A percentile compares a stretch with the other conserved stretches of the same genome.
These are phyloP conservation scores for Yamadazyma diospyri DNA, from an alignment of 1,139 yeast species.

Conservation along the genomic window DNA sequence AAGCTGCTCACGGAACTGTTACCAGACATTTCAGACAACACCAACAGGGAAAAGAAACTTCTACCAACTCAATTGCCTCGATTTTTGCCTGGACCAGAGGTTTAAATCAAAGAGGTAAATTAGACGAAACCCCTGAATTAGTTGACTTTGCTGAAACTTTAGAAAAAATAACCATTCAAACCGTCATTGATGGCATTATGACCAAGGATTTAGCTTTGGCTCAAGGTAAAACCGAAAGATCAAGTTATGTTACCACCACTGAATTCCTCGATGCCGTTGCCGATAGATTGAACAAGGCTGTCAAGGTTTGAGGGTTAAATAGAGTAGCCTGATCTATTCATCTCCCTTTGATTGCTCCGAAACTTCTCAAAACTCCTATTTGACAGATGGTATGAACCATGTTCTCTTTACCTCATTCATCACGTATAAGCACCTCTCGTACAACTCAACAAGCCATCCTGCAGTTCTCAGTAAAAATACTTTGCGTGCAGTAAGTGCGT, in stretches of 20 bases:
- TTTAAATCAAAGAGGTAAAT: slow-evolving; percentile 72
- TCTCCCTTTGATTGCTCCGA: too few species aligned
- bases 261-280: slow-evolving; percentile 70
- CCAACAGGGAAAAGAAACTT: slow-evolving; percentile 80
- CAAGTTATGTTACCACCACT: slow-evolving; percentile 67
- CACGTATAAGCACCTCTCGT: too few species aligned
- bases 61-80: slow-evolving; percentile 81
- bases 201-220: slow-evolving; percentile 81
- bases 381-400: too few species aligned
- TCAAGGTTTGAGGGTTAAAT: neutral
- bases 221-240: slow-evolving; percentile 62
- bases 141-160: slow-evolving; percentile 61
- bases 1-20: slow-evolving; percentile 87
- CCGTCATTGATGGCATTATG: slow-evolving; percentile 74
- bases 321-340: too few species aligned
- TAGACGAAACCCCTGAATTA: slow-evolving; percentile 70
- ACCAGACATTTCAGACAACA: slow-evolving; percentile 84
- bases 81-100: slow-evolving; percentile 89
- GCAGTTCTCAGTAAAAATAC: too few species aligned
- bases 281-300: slow-evolving; percentile 5
- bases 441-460: too few species aligned
- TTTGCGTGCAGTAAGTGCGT: too few species aligned
- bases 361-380: too few species aligned
- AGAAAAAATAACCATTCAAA: slow-evolving; percentile 67
- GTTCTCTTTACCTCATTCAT: too few species aligned